Base-by-base conservation (phyloP, 2,329 filamentous ascomycete species). In the Apiospora malaysiana region DNA sequence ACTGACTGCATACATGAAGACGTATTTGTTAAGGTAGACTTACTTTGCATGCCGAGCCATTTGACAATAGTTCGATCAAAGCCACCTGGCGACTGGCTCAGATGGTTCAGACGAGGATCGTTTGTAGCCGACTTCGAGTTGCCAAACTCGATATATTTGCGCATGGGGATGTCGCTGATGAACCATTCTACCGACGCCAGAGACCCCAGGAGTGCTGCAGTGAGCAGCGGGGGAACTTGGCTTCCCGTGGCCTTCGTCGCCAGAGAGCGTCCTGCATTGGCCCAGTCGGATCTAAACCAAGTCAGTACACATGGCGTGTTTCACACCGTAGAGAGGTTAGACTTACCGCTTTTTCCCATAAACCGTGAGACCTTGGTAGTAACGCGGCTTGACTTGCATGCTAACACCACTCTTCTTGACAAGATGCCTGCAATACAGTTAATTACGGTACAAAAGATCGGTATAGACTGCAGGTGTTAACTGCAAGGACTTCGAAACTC, bases 161-260 rank as follows among this genome's bases (percentile, higher is more conserved):
- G 85, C 74, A 89, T 81, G 0, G 94, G 93, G 0, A 89, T 87
- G 72, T 93, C 92, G 71, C 92, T 90, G 70, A 94, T 80, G 78
- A 95, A 93, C 89, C 93, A 97, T 77, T 96, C 90, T 0, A 94
- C 88, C 23, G 87, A 86, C 49, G 91, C 88, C n/a, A 95, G 78
- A 25, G 85, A 91, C 3, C 90, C 89, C 1, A 76, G 75, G 10
- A 82, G 75, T 16, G 88, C 90, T 63, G 91, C 90, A 72, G 86
- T 81, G 1, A 93, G 84, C 10, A 93, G 81, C 3, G 91, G 92
- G 2, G 91, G 87, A 0, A 82, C 84, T 45, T 83, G 82, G 68
- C 82, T 77, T 12, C 84, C 86, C 0, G 78, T 80, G 4, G 81
- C 76, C 51, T 78, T 82, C 16, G 78, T 75, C 5, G 84, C 80